Percentiles rank a stretch among this genome's conserved stretches.
Evolutionary conservation across 495 filamentous ascomycete genomes (phyloP).

Genomic region (Penicillium cataractarum): DNA sequence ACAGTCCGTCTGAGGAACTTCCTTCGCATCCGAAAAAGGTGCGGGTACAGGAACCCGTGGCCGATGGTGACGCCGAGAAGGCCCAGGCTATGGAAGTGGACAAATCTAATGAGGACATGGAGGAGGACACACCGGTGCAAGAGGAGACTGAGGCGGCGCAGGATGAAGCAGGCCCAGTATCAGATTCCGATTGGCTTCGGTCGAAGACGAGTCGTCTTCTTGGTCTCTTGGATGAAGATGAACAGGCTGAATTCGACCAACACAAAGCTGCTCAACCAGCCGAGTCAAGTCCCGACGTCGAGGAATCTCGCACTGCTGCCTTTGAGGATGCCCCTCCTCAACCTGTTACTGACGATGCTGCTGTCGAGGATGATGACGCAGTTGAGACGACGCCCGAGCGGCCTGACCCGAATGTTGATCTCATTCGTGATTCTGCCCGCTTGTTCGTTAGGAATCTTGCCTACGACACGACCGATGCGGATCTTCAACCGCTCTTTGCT

Average conservation of each 20-base stretch:
- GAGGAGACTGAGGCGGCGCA: constrained; percentile 22
- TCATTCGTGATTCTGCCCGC: constrained; percentile 57
- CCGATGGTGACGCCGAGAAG: constrained; percentile 13
- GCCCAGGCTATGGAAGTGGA: constrained; percentile 35
- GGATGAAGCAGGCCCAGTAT: constrained; percentile 32
- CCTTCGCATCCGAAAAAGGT: constrained; percentile 49
- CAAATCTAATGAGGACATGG: constrained; percentile 21
- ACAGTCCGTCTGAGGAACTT: constrained; percentile 39
- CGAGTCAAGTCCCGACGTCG: constrained; percentile 12
- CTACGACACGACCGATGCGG: constrained; percentile 77
- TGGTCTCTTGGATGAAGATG: constrained; percentile 76
- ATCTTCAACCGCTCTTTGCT: constrained; percentile 71
- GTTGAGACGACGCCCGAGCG: constrained; percentile 23
- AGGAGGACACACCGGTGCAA: constrained; percentile 24
- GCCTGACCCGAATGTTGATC: constrained; percentile 44
- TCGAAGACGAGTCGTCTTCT: constrained; percentile 89
- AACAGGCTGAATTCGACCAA: constrained; percentile 42
- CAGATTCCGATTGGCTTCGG: constrained; percentile 89
- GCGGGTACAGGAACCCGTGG: constrained; percentile 28
- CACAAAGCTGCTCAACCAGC: constrained; percentile 23
- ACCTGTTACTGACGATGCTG: constrained; percentile 24
- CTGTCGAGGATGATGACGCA: constrained; percentile 11
- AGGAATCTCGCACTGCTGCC: constrained; percentile 31
- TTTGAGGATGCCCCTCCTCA: constrained; percentile 28
- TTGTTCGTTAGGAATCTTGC: constrained; percentile 89